Evolutionary conservation across 1,139 yeast species (phyloP).

Genomic region (Magnusiomyces sp.): DNA sequence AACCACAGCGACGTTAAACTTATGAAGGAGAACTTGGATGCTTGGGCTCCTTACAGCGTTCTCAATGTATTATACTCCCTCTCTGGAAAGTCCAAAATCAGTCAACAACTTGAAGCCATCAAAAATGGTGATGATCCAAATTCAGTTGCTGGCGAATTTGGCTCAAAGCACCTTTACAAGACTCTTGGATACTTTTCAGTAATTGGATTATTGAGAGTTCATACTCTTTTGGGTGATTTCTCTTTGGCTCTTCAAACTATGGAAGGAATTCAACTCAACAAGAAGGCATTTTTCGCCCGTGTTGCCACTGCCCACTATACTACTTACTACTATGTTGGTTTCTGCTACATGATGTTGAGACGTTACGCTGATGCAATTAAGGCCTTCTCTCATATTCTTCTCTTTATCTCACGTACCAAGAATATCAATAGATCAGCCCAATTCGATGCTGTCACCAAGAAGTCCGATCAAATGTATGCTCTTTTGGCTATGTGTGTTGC

Average conservation of each 20-base stretch:
- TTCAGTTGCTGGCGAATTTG: constrained; percentile 39
- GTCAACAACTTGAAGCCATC: constrained; percentile 36
- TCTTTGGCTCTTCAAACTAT: constrained; percentile 41
- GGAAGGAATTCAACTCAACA: constrained; percentile 40
- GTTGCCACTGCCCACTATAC: constrained; percentile 43
- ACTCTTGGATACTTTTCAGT: constrained; percentile 42
- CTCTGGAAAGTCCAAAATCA: constrained; percentile 38
- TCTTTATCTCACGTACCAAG: constrained; percentile 40
- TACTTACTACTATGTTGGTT: constrained; percentile 43
- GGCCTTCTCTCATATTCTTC: constrained; percentile 39
- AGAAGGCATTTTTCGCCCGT: constrained; percentile 38
- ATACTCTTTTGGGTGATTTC: constrained; percentile 42
- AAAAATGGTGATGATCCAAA: constrained; percentile 30
- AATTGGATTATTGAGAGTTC: constrained; percentile 42
- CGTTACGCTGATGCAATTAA: constrained; percentile 44
- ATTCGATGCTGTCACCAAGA: constrained; percentile 40
- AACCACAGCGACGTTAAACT: constrained; percentile 31
- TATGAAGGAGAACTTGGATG: constrained; percentile 35
- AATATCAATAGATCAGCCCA: constrained; percentile 39
- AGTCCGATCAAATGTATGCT: constrained; percentile 46
- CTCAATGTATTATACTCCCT: constrained; percentile 42
- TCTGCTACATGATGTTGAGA: constrained; percentile 42
- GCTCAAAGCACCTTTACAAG: constrained; percentile 37
- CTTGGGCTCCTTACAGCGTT: constrained; percentile 42
- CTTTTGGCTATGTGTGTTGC: constrained; percentile 40